Conservation (phyloP, 208 protist species). For the Phytomonas francai region DNA sequence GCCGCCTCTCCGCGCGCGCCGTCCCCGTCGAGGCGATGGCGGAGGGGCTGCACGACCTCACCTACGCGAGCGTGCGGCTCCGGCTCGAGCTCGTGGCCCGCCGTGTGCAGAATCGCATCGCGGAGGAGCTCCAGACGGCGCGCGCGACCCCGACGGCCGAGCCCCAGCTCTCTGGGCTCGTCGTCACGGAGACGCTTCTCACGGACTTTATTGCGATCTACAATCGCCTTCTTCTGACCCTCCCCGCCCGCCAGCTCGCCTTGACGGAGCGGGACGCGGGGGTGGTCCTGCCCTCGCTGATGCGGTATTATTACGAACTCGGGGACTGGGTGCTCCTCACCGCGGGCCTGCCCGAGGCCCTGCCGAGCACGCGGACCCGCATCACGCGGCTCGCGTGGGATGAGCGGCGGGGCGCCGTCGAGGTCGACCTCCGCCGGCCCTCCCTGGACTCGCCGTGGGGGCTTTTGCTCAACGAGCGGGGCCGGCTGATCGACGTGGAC, state of each 20-base stretch:
- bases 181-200: constrained; percentile 41
- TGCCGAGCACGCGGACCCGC: constrained; percentile 29
- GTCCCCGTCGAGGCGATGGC: constrained; percentile 37
- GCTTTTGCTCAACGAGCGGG: constrained; percentile 61
- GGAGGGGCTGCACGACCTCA: constrained; percentile 37
- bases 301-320: constrained; percentile 61
- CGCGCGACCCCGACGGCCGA: neutral
- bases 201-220: constrained; percentile 48
- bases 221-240: constrained; percentile 38
- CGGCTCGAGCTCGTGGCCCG: constrained; percentile 43
- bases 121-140: constrained; percentile 20
- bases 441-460: constrained; percentile 40
- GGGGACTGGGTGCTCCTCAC: constrained; percentile 47
- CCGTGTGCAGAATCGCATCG: constrained; percentile 29
- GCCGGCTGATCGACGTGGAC: constrained; percentile 52
- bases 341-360: constrained; percentile 21
- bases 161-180: constrained; percentile 25
- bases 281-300: constrained; percentile 25
- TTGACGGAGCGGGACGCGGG: constrained; percentile 8
- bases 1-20: constrained; percentile 25
- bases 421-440: constrained; percentile 32
- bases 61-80: constrained; percentile 60
- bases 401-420: constrained; percentile 17
- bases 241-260: constrained; percentile 24
- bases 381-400: constrained; percentile 28